Evolutionary conservation across 139 green algal genomes (phyloP).

Genomic region (Picochlorum sp.): DNA sequence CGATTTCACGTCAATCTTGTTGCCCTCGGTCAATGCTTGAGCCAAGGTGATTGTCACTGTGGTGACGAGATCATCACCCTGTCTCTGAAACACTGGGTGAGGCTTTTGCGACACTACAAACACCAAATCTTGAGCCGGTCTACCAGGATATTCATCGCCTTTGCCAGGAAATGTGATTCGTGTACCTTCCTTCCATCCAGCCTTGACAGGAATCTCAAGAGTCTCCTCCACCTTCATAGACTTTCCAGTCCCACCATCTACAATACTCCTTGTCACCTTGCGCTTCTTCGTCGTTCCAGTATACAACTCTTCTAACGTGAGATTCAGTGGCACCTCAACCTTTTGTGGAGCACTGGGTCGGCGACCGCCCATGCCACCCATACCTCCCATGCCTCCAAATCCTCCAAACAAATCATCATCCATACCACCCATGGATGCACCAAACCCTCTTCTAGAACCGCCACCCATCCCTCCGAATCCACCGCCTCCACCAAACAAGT

Average conservation of each 20-base stretch:
- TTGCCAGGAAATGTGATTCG: slow-evolving; percentile 82
- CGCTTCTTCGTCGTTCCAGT: slow-evolving; percentile 52
- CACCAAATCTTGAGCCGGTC: slow-evolving; percentile 68
- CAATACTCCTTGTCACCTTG: slow-evolving; percentile 34
- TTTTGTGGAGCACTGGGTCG: slow-evolving; percentile 14
- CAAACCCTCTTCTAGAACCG: neutral
- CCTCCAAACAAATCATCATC: slow-evolving; percentile 10
- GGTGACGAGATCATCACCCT: slow-evolving; percentile 74
- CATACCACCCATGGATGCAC: slow-evolving; percentile 4
- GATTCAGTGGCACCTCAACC: slow-evolving; percentile 26
- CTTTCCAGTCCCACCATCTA: slow-evolving; percentile 23
- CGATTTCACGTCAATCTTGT: slow-evolving; percentile 36
- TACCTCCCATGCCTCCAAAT: slow-evolving; percentile 16
- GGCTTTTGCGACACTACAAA: slow-evolving; percentile 80
- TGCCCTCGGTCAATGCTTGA: slow-evolving; percentile 20
- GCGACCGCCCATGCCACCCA: slow-evolving; percentile 4
- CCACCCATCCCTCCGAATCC: neutral
- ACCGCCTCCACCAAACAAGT: slow-evolving; percentile 24
- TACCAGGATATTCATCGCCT: slow-evolving; percentile 67
- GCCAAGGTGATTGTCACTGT: slow-evolving; percentile 19
- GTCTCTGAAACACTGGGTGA: slow-evolving; percentile 62
- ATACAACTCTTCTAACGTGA: slow-evolving; percentile 46
- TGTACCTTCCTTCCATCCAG: slow-evolving; percentile 92
- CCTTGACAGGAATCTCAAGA: slow-evolving; percentile 77
- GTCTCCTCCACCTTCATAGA: slow-evolving; percentile 58